Conservation (phyloP, 176 grass and related monocot species). For the Cocos nucifera region DNA sequence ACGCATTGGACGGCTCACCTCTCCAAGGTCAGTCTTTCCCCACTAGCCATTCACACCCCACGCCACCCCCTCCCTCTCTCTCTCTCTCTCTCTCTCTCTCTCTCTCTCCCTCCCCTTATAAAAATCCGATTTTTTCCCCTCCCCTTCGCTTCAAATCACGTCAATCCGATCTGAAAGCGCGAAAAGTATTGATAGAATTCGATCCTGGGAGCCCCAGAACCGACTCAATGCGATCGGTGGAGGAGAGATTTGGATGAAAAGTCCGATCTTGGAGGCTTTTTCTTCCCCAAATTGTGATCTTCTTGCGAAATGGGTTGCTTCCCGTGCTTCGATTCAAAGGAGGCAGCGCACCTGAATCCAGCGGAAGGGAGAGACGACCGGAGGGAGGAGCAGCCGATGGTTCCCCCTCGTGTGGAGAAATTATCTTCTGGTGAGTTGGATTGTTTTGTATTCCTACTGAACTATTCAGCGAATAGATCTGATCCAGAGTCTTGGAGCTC, state of each 20-base stretch:
- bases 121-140: conserved; percentile 1
- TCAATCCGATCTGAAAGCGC: background rate
- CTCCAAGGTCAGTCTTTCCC: no score
- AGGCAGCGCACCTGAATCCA: conserved; percentile 45
- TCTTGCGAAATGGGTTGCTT: conserved; percentile 53
- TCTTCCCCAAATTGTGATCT: background rate
- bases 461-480: conserved; percentile 17
- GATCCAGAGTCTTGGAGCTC: background rate
- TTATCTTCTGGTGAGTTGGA: conserved; percentile 43
- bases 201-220: no score
- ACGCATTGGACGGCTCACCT: conserved; percentile 6
- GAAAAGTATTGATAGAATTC: background rate
- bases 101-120: background rate
- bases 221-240: conserved; percentile 27
- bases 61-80: background rate
- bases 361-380: conserved; percentile 10
- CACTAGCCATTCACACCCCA: background rate
- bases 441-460: conserved; percentile 15
- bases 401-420: conserved; percentile 52
- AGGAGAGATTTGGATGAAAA: background rate
- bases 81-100: background rate
- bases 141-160: background rate
- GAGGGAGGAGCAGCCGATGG: conserved; percentile 50
- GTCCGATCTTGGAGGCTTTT: conserved; percentile 2
- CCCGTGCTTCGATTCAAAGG: conserved; percentile 62